Conservation (phyloP, 2,329 filamentous ascomycete genomes). For the Cladosporium sp. region DNA sequence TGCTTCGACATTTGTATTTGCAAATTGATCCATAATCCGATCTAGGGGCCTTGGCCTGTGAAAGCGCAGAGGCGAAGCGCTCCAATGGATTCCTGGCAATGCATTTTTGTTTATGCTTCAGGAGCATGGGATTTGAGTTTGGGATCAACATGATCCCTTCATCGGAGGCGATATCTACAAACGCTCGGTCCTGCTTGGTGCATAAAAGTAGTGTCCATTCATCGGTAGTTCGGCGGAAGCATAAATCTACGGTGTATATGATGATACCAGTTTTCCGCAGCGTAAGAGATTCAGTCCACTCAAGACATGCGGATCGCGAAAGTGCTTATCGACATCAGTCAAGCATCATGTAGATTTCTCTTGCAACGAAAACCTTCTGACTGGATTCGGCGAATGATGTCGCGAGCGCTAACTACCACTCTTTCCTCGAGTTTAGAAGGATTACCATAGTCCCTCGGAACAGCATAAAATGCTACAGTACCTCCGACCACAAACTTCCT, state of each 20-base stretch:
- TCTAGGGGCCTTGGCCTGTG: neutral
- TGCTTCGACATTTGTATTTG: neutral
- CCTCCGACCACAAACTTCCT: neutral
- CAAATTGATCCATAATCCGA: neutral
- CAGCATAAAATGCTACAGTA: neutral
- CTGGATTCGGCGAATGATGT: neutral
- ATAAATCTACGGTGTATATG: neutral
- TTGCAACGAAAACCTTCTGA: neutral
- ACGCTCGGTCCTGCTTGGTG: neutral
- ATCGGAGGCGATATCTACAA: neutral
- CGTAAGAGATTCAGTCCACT: neutral
- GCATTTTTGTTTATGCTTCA: neutral
- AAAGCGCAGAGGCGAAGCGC: neutral
- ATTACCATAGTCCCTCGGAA: neutral
- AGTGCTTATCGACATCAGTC: neutral
- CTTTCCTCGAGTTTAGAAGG: neutral
- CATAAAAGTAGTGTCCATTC: neutral
- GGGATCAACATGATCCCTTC: neutral
- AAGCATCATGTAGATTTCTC: neutral
- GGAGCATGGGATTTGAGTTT: neutral
- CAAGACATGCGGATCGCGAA: neutral
- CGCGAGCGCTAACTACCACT: neutral
- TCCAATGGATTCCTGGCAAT: neutral
- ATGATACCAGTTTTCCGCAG: neutral
- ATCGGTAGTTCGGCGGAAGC: neutral